Evolutionary conservation across 139 green algal species (phyloP).

Genomic region (Gonium pectorale): DNA sequence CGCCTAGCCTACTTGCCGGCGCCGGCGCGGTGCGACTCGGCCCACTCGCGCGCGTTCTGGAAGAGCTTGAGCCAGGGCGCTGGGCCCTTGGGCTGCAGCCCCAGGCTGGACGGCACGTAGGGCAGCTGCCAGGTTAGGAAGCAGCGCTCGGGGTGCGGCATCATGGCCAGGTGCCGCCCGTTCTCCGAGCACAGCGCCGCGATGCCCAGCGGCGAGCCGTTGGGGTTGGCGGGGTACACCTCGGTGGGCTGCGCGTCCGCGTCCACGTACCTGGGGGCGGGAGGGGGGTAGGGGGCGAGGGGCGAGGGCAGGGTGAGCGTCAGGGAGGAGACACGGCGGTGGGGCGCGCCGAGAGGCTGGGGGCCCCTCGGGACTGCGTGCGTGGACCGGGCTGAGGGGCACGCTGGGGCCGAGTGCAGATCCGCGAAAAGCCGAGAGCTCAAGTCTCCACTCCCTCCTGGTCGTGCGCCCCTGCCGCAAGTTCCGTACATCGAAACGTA

Average conservation of each 20-base stretch:
- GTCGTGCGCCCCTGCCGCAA: too few relatives aligned
- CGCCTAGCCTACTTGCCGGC: too few relatives aligned
- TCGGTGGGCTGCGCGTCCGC: constrained; percentile 76
- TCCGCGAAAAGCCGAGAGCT: too few relatives aligned
- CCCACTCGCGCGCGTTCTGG: constrained; percentile 95
- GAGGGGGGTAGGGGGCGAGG: too few relatives aligned
- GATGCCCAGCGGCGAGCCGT: constrained; percentile 95
- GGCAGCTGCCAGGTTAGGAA: constrained; percentile 97
- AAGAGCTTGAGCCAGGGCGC: constrained; percentile 97
- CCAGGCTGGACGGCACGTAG: constrained; percentile 65
- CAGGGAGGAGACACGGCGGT: too few relatives aligned
- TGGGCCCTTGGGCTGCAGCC: constrained; percentile 77
- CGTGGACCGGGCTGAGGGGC: too few relatives aligned
- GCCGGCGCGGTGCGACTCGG: constrained; percentile 33
- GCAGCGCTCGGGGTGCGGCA: constrained; percentile 98
- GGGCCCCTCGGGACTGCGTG: too few relatives aligned
- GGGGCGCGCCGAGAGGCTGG: too few relatives aligned
- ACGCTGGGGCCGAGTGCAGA: too few relatives aligned
- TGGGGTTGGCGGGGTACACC: constrained; percentile 97
- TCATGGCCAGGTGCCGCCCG: constrained; percentile 98
- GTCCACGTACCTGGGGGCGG: constrained; percentile 80
- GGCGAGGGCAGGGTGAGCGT: too few relatives aligned
- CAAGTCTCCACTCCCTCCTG: too few relatives aligned
- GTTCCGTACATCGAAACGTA: too few relatives aligned
- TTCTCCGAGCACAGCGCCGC: constrained; percentile 91